Evolutionary conservation across 768 basidiomycete genomes (phyloP), one percentile per base, ranked within the genome.

Genomic region (Leccinellum albellum): DNA sequence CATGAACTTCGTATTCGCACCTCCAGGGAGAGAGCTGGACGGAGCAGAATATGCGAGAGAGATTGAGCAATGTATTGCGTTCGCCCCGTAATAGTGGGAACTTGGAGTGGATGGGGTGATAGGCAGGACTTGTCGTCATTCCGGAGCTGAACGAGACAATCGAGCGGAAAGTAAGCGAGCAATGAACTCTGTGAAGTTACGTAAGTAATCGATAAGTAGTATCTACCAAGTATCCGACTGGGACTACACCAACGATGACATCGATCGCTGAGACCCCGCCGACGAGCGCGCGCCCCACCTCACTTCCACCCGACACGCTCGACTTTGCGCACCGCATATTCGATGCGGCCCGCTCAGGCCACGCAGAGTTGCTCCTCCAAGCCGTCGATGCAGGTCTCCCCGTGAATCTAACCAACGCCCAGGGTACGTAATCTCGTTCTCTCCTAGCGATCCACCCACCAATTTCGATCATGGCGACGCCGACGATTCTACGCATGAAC

Each of bases 321-420:
- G 71, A 69, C 5, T 81, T 82, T 62, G 89, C 88, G 0, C 79
- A 83, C 53, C 80, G 83, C 48, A 87, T 90, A 76, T 91, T 91
- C 72, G 82, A 89, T 49, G 87, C 86, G 7, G 89, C 87, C 7
- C 82, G 89, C 8, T 68, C 73, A 4, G 88, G 88, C 4, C 74
- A 86, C 59, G 57, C 75, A 0, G 75, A 75, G 17, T 61, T 85
- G 2, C 75, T 91, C 10, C 58, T 84, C 37, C 77, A 80, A 32
- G 86, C 88, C 23, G 66, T 91, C 51, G 82, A 87, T 57, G 82
- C 82, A 1, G 89, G 90, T 3, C 73, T 91, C 15, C 88, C 89
- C 1, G 69, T 78, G 3, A 87, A 92, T 67, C 78, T 92, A 52
- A 86, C 87, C 15, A 91, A 91, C 58, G 75, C 79, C 46, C 82